These are phyloP conservation scores for Thielaviopsis musarum DNA, from an alignment of 2,329 filamentous ascomycete species.

Conservation along the genomic window DNA sequence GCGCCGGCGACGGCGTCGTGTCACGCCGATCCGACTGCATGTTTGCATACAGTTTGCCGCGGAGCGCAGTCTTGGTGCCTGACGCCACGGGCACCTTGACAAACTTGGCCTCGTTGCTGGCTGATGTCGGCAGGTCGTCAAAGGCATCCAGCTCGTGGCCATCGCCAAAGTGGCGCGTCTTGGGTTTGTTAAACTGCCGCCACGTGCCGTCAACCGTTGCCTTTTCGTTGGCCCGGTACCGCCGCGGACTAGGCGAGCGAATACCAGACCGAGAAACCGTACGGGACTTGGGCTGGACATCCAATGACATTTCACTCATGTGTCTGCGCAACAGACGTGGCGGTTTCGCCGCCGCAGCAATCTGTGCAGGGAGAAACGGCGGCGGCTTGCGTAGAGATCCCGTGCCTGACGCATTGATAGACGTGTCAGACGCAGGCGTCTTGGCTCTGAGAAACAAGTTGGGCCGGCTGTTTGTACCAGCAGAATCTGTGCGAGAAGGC, in stretches of 20 bases:
- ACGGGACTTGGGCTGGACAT: constrained; percentile 39
- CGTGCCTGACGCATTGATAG: too few relatives aligned
- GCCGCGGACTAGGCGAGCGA: constrained; percentile 43
- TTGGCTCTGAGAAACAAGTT: constrained; percentile 38
- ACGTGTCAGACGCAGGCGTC: constrained; percentile 41
- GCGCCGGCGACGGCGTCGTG: constrained; percentile 35
- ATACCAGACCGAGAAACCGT: constrained; percentile 39
- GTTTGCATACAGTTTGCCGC: constrained; percentile 40
- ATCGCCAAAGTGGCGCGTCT: constrained; percentile 53
- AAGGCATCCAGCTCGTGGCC: constrained; percentile 85
- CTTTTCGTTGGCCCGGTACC: constrained; percentile 17
- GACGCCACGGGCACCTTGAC: constrained; percentile 60
- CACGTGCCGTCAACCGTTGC: constrained; percentile 13
- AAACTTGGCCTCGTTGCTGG: constrained; percentile 62
- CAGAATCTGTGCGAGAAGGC: constrained; percentile 20
- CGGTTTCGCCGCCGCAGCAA: constrained; percentile 51
- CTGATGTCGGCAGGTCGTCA: constrained; percentile 85
- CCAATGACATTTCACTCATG: constrained; percentile 57
- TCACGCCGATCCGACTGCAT: constrained; percentile 33
- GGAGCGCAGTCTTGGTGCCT: constrained; percentile 45
- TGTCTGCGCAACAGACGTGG: constrained; percentile 58
- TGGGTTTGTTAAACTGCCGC: constrained; percentile 14
- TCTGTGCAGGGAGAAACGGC: constrained; percentile 71
- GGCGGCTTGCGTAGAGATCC: constrained; percentile 33
- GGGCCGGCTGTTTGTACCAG: constrained; percentile 1